Evolutionary conservation across 1,284 basidiomycete species (phyloP).

Genomic region (Rugosomyces carneus): DNA sequence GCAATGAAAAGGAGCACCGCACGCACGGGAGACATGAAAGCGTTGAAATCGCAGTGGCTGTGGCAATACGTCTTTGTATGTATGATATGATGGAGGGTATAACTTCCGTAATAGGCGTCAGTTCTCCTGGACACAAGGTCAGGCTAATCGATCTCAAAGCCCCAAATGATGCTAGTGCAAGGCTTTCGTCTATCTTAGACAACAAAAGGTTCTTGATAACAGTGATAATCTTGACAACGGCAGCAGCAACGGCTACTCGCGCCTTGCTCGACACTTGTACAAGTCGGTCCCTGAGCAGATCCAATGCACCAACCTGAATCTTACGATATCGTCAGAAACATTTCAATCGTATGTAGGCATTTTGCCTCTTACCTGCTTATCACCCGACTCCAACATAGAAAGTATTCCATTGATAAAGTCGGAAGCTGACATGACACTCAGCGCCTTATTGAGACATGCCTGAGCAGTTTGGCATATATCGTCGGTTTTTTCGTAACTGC

Average conservation of each 20-base stretch:
- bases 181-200: conserved; percentile 30
- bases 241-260: conserved; percentile 45
- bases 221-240: conserved; percentile 46
- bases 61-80: conserved; percentile 33
- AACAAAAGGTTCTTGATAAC: conserved; percentile 44
- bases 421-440: conserved; percentile 59
- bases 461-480: conserved; percentile 46
- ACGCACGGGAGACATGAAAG: conserved; percentile 60
- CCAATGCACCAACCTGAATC: conserved; percentile 60
- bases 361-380: conserved; percentile 34
- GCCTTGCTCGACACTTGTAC: conserved; percentile 53
- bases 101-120: conserved; percentile 49
- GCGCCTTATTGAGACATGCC: conserved; percentile 39
- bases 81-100: conserved; percentile 54
- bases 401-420: conserved; percentile 54
- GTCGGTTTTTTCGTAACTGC: conserved; percentile 30
- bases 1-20: not conserved
- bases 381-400: conserved; percentile 47
- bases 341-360: not conserved
- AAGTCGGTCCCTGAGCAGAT: conserved; percentile 62
- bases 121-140: conserved; percentile 61
- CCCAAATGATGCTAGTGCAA: conserved; percentile 44
- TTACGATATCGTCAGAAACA: conserved; percentile 22
- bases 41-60: conserved; percentile 41
- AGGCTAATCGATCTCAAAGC: conserved; percentile 55